Evolutionary conservation across 345 rosid genomes (phyloP), one percentile per base, ranked within the genome.

Genomic region (Boechera stricta): DNA sequence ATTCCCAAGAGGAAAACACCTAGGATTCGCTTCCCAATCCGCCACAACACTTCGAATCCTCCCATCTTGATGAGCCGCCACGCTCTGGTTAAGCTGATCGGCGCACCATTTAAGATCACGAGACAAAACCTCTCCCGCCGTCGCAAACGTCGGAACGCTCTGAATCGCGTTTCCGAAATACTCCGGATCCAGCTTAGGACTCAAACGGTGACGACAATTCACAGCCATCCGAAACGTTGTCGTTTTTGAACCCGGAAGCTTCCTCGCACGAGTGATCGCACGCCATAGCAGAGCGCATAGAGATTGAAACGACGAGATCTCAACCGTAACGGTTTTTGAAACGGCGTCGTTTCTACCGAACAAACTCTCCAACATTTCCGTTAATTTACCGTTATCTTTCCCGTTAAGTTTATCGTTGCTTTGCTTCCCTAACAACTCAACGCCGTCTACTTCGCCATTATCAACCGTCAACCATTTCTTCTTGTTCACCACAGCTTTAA

Each of bases 111-210:
- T 84, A n/a, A 94, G 80, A 78, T 92, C 98, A 10, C 82, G 80
- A 4, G 89, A 75, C 47, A 87, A 15, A 52, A 94, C 96, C 33
- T 92, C 95, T 2, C 86, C 91, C 0, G 92, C 95, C 32, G 88
- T 28, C 70, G 96, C 98, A 65, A 73, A 69, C 0, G 94, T 90
- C 1, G 99, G 96, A 15, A 83, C 77, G 85, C 99, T 94, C 81
- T 94, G 99, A 33, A 94, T 94, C 26, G 96, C 97, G 86, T 94
- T 94, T 53, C 99, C 99, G 74, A 94, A 94, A 52, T 94, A 94
- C 0, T 84, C 64, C 8, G 92, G 80, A 26, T 92, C 87, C 36
- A 94, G 52, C 52, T 85, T 87, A 28, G 98, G 99, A 72, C 44
- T 88, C 69, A 92, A 32, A 5, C 99, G 81, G 77, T 81, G 91